Percentiles rank a stretch among this genome's conserved stretches.
Conservation (phyloP, 75 land plant species). For the Sequoia sempervirens region DNA sequence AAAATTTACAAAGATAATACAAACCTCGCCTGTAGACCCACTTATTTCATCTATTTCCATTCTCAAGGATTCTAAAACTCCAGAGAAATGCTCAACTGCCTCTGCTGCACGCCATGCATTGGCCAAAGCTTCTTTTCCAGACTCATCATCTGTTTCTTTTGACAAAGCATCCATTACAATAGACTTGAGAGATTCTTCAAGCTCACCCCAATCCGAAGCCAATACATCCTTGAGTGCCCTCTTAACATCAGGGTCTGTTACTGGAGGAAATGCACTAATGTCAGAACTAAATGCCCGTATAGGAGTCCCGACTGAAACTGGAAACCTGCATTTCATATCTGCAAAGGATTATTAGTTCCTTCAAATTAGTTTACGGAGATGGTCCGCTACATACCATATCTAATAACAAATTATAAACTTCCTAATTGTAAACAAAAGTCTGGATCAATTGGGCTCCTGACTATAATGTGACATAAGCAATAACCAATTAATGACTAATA, state of each 20-base stretch:
- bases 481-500: not conserved
- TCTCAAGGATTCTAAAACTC: slow-evolving; percentile 44
- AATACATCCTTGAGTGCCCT: slow-evolving; percentile 62
- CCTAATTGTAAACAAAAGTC: not conserved
- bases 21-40: slow-evolving; percentile 67
- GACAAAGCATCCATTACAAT: slow-evolving; percentile 56
- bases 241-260: slow-evolving; percentile 53
- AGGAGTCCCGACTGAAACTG: not conserved
- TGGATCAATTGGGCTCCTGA: not conserved
- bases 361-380: not conserved
- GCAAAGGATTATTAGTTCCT: slow-evolving; percentile 2
- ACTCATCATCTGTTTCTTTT: slow-evolving; percentile 55
- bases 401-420: not conserved
- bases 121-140: slow-evolving; percentile 56
- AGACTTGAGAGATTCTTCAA: slow-evolving; percentile 42
- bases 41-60: slow-evolving; percentile 71
- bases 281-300: slow-evolving; percentile 48
- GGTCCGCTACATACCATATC: not conserved
- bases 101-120: slow-evolving; percentile 80
- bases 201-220: slow-evolving; percentile 72
- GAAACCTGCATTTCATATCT: slow-evolving; percentile 11
- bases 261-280: slow-evolving; percentile 45
- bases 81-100: slow-evolving; percentile 73
- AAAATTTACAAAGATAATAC: not conserved
- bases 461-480: not conserved